These are phyloP conservation scores for Eucalyptus tenuipes DNA, from an alignment of 345 rosid genomes.

Conservation along the genomic window DNA sequence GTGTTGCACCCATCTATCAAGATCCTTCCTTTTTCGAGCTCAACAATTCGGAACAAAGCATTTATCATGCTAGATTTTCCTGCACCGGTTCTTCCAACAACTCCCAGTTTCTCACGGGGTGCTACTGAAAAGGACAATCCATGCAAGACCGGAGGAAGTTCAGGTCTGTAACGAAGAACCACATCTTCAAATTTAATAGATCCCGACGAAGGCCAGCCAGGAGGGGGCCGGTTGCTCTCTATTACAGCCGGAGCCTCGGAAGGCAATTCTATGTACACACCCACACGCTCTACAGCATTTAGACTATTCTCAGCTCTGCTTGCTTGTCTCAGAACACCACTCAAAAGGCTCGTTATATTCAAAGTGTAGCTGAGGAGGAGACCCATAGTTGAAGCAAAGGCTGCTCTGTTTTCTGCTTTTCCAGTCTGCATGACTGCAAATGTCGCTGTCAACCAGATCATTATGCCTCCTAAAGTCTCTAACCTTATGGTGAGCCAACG, in stretches of 20 bases:
- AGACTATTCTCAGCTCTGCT: slow-evolving; percentile 92
- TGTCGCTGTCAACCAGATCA: slow-evolving; percentile 94
- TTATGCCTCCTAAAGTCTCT: slow-evolving; percentile 83
- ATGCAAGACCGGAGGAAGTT: slow-evolving; percentile 83
- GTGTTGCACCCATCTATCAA: slow-evolving; percentile 56
- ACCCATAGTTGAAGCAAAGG: slow-evolving; percentile 90
- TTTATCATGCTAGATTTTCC: slow-evolving; percentile 95
- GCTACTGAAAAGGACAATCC: slow-evolving; percentile 56
- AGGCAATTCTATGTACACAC: slow-evolving; percentile 76
- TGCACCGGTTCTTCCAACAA: slow-evolving; percentile 98
- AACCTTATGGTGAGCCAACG: slow-evolving; percentile 89
- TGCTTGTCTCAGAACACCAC: slow-evolving; percentile 81
- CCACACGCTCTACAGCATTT: slow-evolving; percentile 89
- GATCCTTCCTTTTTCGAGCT: slow-evolving; percentile 77
- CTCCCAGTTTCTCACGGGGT: slow-evolving; percentile 77
- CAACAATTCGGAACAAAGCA: slow-evolving; percentile 85
- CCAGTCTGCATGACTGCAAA: slow-evolving; percentile 80
- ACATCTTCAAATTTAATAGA: slow-evolving; percentile 71
- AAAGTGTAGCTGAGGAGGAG: slow-evolving; percentile 87
- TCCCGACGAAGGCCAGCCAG: slow-evolving; percentile 86
- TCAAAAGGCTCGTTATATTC: slow-evolving; percentile 66
- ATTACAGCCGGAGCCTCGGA: slow-evolving; percentile 66
- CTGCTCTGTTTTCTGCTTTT: slow-evolving; percentile 46
- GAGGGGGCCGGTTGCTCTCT: slow-evolving; percentile 57
- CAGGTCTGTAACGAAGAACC: slow-evolving; percentile 72